Base-by-base conservation (phyloP, 2,329 filamentous ascomycete genomes). In the Calonectria pauciramosa region DNA sequence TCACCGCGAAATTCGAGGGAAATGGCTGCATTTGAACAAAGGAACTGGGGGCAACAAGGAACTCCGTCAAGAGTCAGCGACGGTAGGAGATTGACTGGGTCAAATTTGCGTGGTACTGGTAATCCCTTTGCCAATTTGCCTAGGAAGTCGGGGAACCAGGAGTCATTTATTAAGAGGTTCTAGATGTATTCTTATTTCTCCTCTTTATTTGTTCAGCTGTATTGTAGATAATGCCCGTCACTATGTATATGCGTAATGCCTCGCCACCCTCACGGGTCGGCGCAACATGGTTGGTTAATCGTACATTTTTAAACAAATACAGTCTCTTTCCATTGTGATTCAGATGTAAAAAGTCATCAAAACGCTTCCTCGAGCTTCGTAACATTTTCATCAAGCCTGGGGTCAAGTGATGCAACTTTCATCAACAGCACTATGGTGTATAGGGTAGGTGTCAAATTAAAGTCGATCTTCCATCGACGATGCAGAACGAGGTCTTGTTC, bases 1-100 rank as follows among this genome's bases (percentile, higher is more conserved):
- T 90, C 90, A 47, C 91, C 91, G 2, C 87, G 89, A 54, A 93
- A 92, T 79, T 91, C 90, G 5, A 87, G 89, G 51, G 91, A 93
- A 80, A 91, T 93, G 89, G 91, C 91, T 2, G 89, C 89, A 6
- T 83, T 88, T 23, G 91, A 92, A 81, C 90, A 92, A 82, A 82
- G 85, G 76, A 85, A 77, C 72, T 84, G 73, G 79, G 78, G 77
- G 77, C 83, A 84, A 32, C 80, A 84, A 67, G 84, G 82, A 77
- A 89, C 87, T 51, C 87, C 88, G 0, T 80, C 85, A 32, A 88
- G 88, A 78, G 79, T 80, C 16, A 74, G 77, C 1, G 85, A 86
- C 32, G 77, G 78, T 26, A 83, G 83, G 36, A 76, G 81, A 36
- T 73, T 82, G 2, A 72, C 78, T 8, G 73, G 79, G 20, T 76